phyloP scores from a whole-genome alignment of 495 filamentous ascomycete genomes.

The Lindgomyces ingoldianus region DNA sequence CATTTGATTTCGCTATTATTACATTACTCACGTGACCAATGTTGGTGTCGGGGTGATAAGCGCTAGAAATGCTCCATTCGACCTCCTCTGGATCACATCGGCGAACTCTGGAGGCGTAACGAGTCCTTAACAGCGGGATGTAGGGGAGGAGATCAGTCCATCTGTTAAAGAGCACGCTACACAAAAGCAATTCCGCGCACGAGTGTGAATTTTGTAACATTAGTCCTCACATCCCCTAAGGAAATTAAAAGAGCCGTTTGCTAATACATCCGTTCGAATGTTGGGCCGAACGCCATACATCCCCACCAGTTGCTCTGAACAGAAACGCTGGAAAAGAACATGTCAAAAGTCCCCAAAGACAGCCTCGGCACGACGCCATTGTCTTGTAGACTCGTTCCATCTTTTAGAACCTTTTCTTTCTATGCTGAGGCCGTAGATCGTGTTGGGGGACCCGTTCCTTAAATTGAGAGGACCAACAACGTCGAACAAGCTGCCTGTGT shows the following conservation, averaged over 20 bases:
- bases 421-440: neutral
- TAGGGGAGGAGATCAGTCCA: too few species aligned
- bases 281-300: slow-evolving; percentile 23
- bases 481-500: neutral
- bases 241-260: slow-evolving; percentile 23
- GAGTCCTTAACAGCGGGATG: too few species aligned
- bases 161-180: too few species aligned
- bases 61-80: too few species aligned
- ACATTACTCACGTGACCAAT: too few species aligned
- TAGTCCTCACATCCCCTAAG: slow-evolving; percentile 6
- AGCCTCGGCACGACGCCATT: neutral
- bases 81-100: too few species aligned
- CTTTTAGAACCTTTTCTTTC: neutral
- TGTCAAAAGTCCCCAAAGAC: slow-evolving; percentile 1
- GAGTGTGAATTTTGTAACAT: slow-evolving; percentile 22
- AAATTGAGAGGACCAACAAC: neutral
- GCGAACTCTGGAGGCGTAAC: too few species aligned
- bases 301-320: slow-evolving; percentile 9
- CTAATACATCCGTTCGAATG: slow-evolving; percentile 34
- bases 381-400: neutral
- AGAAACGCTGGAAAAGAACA: slow-evolving; percentile 29
- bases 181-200: neutral
- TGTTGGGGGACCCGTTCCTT: neutral
- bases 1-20: too few species aligned
- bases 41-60: too few species aligned